Conservation (phyloP, 176 grass and related monocot genomes). For the Triticum monococcum region DNA sequence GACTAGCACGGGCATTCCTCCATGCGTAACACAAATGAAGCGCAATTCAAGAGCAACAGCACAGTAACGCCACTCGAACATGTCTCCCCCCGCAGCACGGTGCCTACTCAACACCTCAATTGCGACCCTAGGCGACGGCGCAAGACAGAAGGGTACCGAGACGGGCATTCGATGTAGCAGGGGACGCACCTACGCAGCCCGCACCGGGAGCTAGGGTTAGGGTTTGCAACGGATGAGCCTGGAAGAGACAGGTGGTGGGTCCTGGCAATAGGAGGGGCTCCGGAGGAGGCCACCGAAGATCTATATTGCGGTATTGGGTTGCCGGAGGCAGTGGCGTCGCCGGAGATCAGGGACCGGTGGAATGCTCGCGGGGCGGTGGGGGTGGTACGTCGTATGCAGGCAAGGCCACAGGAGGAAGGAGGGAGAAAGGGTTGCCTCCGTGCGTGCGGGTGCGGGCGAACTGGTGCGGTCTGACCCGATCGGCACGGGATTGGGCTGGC, state of each 20-base stretch:
- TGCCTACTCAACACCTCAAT: constrained; percentile 23
- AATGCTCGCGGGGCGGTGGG: constrained; percentile 10
- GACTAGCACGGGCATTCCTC: not conserved
- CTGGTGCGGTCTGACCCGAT: constrained; percentile 33
- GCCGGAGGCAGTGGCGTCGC: not conserved
- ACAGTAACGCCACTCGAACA: not conserved
- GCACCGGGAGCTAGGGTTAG: constrained; percentile 58
- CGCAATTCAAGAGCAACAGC: constrained; percentile 26
- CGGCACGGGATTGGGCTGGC: too few relatives aligned
- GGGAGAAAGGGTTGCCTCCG: constrained; percentile 4
- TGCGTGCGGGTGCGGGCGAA: constrained; percentile 16
- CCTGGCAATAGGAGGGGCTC: not conserved
- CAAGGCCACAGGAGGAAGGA: constrained; percentile 27
- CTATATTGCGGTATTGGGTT: not conserved
- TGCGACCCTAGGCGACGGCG: not conserved
- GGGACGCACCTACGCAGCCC: constrained; percentile 33
- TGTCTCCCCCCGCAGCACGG: not conserved
- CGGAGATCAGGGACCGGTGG: constrained; percentile 40
- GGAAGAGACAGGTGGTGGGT: not conserved
- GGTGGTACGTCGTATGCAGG: constrained; percentile 33
- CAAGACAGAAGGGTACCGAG: not conserved
- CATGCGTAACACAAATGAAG: constrained; percentile 29
- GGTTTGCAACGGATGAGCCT: constrained; percentile 37
- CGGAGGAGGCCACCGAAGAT: not conserved
- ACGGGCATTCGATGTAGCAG: not conserved